A percentile compares a stretch with the other conserved stretches of the same genome.
Evolutionary conservation across 2,329 filamentous ascomycete species (phyloP).

Genomic region (Blastomyces gilchristii): DNA sequence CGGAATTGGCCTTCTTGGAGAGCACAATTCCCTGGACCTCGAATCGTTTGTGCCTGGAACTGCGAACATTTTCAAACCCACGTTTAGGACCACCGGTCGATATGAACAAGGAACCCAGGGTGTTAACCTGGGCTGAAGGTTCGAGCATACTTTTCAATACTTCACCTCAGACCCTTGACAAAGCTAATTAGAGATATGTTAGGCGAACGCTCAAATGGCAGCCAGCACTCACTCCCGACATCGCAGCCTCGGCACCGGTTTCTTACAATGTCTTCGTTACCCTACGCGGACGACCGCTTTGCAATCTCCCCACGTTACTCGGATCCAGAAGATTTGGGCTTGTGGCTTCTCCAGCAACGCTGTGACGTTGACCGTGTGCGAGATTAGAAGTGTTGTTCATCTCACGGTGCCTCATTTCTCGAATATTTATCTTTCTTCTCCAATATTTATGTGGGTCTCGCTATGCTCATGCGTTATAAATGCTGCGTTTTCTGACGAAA

Average conservation of each 20-base stretch:
- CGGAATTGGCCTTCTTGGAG: not conserved
- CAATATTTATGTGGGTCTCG: not conserved
- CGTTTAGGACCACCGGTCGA: not conserved
- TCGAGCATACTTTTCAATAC: not conserved
- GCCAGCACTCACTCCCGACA: not conserved
- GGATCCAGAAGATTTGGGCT: not conserved
- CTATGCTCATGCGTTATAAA: not conserved
- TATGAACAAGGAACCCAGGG: not conserved
- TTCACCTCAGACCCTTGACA: no score
- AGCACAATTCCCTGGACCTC: not conserved
- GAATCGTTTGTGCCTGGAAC: not conserved
- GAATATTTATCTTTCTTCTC: not conserved
- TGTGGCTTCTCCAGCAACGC: conserved; percentile 1
- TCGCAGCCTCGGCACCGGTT: not conserved
- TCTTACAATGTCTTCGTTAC: not conserved
- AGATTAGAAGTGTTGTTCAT: not conserved
- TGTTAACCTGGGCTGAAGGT: not conserved
- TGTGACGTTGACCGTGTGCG: not conserved
- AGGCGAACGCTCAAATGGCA: not conserved
- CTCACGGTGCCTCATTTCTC: not conserved
- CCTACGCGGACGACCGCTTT: not conserved
- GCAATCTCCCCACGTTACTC: not conserved
- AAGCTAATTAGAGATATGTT: not conserved
- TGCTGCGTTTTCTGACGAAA: not conserved
- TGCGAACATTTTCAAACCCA: not conserved